These are phyloP conservation scores for Phylloporus scabripes DNA, from an alignment of 768 basidiomycete genomes.

Conservation along the genomic window DNA sequence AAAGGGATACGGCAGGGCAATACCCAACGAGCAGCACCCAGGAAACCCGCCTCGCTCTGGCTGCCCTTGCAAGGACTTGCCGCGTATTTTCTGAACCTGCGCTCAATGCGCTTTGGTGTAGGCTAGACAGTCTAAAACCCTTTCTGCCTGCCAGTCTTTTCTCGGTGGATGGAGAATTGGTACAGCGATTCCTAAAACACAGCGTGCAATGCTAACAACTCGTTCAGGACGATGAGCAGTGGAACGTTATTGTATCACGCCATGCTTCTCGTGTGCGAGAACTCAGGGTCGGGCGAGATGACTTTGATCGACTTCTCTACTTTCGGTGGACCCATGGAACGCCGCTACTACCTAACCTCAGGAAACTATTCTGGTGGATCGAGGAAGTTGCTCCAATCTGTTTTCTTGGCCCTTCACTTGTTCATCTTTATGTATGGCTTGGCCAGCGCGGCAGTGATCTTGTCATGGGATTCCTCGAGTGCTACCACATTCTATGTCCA, in stretches of 20 bases:
- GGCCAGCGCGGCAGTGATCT: background rate
- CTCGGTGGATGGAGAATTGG: background rate
- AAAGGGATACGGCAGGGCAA: background rate
- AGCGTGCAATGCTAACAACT: background rate
- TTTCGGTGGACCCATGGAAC: background rate
- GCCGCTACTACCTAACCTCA: background rate
- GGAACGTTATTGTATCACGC: background rate
- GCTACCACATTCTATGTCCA: background rate
- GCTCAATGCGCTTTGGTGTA: slow-evolving; percentile 14
- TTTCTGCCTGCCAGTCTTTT: background rate
- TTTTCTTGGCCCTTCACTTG: background rate
- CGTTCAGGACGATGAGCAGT: background rate
- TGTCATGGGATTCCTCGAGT: background rate
- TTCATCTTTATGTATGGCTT: background rate
- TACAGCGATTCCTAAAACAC: background rate
- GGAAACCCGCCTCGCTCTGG: background rate
- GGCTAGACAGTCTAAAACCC: slow-evolving; percentile 5
- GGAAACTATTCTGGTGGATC: background rate
- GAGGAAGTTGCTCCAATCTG: background rate
- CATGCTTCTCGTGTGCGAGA: background rate
- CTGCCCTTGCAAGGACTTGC: background rate
- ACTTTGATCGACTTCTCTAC: too few species aligned
- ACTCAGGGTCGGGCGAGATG: background rate
- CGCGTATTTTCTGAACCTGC: slow-evolving; percentile 2
- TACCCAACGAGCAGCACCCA: background rate